Evolutionary conservation across 192 early-diverging fungal genomes (phyloP), one percentile per base, ranked within the genome.

Genomic region (Linnemannia exigua): DNA sequence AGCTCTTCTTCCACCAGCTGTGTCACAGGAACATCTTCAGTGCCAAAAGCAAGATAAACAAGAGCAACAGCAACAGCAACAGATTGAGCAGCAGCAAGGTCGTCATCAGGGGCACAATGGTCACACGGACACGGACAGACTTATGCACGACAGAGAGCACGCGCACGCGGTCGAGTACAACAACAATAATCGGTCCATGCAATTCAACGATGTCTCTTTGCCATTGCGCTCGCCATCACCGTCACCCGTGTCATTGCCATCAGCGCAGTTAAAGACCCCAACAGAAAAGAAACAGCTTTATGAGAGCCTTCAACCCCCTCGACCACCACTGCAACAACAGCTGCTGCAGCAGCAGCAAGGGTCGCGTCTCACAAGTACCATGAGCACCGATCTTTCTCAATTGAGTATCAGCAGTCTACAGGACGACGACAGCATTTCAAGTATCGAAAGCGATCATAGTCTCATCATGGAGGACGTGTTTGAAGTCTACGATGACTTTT

Each of bases 391-490:
- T 28, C 77, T 85, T 7, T 79, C 83, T 5, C 68, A 74, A 31
- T 69, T 79, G 44, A 85, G 83, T 54, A 66, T 79, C 33, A 72
- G 67, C 61, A 76, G 70, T 36, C 48, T 79, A 1, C 77, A 75
- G 28, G 79, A 86, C 41, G 41, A 44, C 41, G 41, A 44, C 16
- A 79, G 68, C 33, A 46, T 36, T 14, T 52, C 68, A 5, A 79
- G 77, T 48, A 61, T 79, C 52, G n/a, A 2, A 48, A 79, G 74
- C 70, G 77, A 80, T 28, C 22, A 75, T 6, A 79, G 77, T 46
- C 77, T 85, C 2, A 50, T 71, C 20, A 85, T 85, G 83, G 83
- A 85, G 31, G 83, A 85, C 37, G 48, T 75, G 8, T 75, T 75
- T 84, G 82, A 84, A 7, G 14, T 78, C 14, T 79, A 76, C 38